Percentiles rank a stretch among this genome's conserved stretches.
Conservation (phyloP, 139 green algal genomes). For the Ettlia oleoabundans region DNA sequence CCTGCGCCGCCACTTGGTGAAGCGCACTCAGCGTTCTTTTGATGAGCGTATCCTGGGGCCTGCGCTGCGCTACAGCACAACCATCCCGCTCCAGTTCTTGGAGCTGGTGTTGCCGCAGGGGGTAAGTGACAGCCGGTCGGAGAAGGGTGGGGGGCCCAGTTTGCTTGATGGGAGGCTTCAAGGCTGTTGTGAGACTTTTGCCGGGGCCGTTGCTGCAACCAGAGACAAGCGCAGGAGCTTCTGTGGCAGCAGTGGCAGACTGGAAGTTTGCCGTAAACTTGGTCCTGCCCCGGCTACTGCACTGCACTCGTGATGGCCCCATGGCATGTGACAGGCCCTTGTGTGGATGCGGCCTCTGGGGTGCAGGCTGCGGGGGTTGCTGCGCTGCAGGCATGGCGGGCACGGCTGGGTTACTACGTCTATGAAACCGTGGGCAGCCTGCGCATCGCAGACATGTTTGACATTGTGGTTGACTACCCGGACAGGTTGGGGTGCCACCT, state of each 20-base stretch:
- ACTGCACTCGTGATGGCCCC: too few species aligned
- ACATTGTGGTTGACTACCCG: constrained; percentile 86
- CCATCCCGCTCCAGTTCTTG: constrained; percentile 66
- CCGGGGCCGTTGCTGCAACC: too few species aligned
- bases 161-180: too few species aligned
- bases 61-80: constrained; percentile 53
- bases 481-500: constrained; percentile 37
- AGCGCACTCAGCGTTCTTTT: constrained; percentile 33
- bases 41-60: constrained; percentile 51
- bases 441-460: constrained; percentile 85
- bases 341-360: too few species aligned
- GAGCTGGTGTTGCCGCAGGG: constrained; percentile 47
- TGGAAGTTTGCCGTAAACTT: too few species aligned
- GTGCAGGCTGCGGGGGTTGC: neutral
- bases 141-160: neutral
- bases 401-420: constrained; percentile 72
- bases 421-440: constrained; percentile 76
- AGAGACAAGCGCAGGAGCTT: neutral
- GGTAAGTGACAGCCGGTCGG: neutral
- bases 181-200: too few species aligned
- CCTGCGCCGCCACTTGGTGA: constrained; percentile 36
- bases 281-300: too few species aligned
- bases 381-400: constrained; percentile 63
- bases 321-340: neutral
- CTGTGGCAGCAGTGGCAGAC: neutral